Evolutionary conservation across 2,329 filamentous ascomycete species (phyloP).

Genomic region (Exophiala lecanii-corni): DNA sequence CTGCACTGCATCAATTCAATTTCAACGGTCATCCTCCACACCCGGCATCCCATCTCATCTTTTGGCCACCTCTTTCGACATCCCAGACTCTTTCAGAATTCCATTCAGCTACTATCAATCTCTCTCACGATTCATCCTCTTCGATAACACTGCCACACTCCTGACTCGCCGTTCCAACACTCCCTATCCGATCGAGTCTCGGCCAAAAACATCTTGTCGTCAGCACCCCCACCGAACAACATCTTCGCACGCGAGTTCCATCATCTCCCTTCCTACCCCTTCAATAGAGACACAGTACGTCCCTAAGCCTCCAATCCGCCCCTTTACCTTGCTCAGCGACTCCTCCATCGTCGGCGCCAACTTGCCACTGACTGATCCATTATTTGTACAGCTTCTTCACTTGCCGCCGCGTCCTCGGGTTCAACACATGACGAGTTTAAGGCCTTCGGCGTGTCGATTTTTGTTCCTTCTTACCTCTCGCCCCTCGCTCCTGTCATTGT

Average conservation of each 20-base stretch:
- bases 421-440: conserved; percentile 26
- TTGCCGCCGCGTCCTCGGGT: conserved; percentile 10
- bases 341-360: no score
- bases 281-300: neutral
- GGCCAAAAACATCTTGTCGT: conserved; percentile 3
- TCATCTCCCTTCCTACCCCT: conserved; percentile 1
- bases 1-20: conserved; percentile 13
- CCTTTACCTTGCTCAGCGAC: no score
- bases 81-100: conserved; percentile 1
- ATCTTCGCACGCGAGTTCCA: conserved; percentile 20
- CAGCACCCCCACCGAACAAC: conserved; percentile 15
- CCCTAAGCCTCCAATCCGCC: neutral
- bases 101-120: conserved; percentile 2
- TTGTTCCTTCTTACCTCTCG: conserved; percentile 6
- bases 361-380: conserved; percentile 8
- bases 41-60: neutral
- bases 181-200: conserved; percentile 2
- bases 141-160: neutral
- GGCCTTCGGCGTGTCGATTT: conserved; percentile 11
- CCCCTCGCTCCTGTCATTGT: no score
- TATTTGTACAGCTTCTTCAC: conserved; percentile 1
- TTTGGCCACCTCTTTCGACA: conserved; percentile 8
- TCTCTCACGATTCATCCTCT: conserved; percentile 5
- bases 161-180: neutral
- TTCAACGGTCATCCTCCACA: conserved; percentile 14